Evolutionary conservation across 2,329 filamentous ascomycete genomes (phyloP).

Genomic region (Coccinonectria pachysandricola): DNA sequence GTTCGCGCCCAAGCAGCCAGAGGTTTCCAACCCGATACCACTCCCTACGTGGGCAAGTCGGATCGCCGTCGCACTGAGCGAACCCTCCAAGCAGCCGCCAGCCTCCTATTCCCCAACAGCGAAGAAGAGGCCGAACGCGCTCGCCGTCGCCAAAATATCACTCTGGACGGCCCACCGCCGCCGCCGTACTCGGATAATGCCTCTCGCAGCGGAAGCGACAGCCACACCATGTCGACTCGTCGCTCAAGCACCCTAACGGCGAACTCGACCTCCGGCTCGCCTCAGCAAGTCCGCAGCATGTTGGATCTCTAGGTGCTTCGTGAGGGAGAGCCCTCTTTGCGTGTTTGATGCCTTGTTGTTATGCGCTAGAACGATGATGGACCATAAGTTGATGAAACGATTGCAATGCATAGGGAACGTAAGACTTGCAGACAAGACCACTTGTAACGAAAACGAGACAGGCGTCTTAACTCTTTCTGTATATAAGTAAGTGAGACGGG

Average conservation of each 20-base stretch:
- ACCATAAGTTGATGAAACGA: no score
- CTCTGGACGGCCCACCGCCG: conserved; percentile 33
- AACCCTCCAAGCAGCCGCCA: conserved; percentile 32
- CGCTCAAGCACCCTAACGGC: conserved; percentile 36
- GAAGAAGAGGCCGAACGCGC: conserved; percentile 20
- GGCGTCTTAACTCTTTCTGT: no score
- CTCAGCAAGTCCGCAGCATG: conserved; percentile 49
- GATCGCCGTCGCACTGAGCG: conserved; percentile 35
- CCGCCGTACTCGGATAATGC: conserved; percentile 27
- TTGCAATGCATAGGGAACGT: no score
- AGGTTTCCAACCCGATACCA: conserved; percentile 13
- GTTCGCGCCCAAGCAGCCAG: conserved; percentile 10
- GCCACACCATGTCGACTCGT: no score
- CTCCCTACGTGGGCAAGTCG: conserved; percentile 31
- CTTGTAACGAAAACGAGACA: no score
- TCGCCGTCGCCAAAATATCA: conserved; percentile 29
- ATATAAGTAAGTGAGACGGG: no score
- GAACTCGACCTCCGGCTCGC: conserved; percentile 35
- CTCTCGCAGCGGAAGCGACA: conserved; percentile 18
- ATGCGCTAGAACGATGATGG: no score
- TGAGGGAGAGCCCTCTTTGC: no score
- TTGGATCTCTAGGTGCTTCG: conserved; percentile 43
- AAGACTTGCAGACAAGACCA: no score
- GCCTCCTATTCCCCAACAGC: conserved; percentile 38
- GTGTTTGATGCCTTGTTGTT: no score